phyloP scores from a whole-genome alignment of 148 eudicot genomes.

The Rhododendron henanense region DNA sequence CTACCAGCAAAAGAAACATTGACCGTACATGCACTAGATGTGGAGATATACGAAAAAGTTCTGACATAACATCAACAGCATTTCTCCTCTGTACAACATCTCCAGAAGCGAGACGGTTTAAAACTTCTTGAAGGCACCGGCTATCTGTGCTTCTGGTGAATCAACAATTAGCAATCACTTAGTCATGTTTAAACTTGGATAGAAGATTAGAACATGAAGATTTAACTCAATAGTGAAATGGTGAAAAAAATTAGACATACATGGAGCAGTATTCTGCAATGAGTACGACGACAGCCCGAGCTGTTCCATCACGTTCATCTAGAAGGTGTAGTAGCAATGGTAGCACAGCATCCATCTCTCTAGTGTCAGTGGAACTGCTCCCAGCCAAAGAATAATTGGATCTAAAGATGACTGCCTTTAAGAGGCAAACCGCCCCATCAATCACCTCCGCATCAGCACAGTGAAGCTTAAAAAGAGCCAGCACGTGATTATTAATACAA shows the following conservation, averaged over 20 bases:
- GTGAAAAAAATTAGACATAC: constrained; percentile 23
- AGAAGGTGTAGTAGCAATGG: constrained; percentile 48
- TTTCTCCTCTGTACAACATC: constrained; percentile 50
- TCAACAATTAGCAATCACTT: constrained; percentile 12
- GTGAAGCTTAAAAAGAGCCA: constrained; percentile 43
- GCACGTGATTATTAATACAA: neutral
- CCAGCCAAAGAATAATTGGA: constrained; percentile 24
- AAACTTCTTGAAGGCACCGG: constrained; percentile 52
- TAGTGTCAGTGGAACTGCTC: constrained; percentile 24
- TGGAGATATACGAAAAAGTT: constrained; percentile 39
- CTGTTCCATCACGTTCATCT: constrained; percentile 63
- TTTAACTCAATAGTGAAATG: neutral
- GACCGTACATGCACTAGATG: constrained; percentile 29
- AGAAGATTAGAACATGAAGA: neutral
- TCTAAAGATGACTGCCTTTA: constrained; percentile 52
- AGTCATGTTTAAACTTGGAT: constrained; percentile 12
- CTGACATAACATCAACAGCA: constrained; percentile 58
- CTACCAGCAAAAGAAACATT: constrained; percentile 1
- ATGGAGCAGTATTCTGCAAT: constrained; percentile 65
- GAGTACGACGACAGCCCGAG: constrained; percentile 56
- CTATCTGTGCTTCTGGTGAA: constrained; percentile 44
- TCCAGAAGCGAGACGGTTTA: constrained; percentile 48
- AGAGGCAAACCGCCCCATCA: constrained; percentile 46
- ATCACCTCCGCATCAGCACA: constrained; percentile 57
- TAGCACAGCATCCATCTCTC: constrained; percentile 47